A percentile compares a stretch with the other conserved stretches of the same genome.
Evolutionary conservation across 306 rosid species (phyloP).

Genomic region (Prunus salicina): DNA sequence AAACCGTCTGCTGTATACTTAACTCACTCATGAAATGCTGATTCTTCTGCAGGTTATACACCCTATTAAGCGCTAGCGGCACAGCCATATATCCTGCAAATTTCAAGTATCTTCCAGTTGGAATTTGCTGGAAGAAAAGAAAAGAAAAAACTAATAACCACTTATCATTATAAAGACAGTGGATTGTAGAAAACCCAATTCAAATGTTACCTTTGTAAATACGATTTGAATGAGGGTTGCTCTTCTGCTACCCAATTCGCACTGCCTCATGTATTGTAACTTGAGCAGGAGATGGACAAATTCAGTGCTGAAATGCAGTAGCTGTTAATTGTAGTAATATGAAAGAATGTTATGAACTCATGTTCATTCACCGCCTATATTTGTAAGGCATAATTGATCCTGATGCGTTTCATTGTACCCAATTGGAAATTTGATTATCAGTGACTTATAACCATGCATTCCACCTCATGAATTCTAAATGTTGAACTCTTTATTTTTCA

Average conservation of each 20-base stretch:
- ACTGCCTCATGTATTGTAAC: not conserved
- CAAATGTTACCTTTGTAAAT: not conserved
- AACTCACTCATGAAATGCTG: not conserved
- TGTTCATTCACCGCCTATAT: not conserved
- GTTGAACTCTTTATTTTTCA: no score
- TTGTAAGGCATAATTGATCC: not conserved
- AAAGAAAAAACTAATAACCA: not conserved
- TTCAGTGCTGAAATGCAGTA: not conserved
- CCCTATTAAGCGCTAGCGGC: not conserved
- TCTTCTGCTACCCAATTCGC: not conserved
- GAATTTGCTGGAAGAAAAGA: not conserved
- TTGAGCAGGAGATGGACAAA: not conserved
- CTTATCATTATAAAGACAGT: not conserved
- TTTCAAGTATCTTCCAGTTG: not conserved
- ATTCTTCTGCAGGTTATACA: not conserved
- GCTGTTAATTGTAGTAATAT: not conserved
- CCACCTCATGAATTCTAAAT: not conserved
- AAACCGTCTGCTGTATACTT: not conserved
- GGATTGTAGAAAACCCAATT: not conserved
- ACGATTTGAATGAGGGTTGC: not conserved
- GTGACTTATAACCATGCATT: not conserved
- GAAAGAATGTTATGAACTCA: not conserved
- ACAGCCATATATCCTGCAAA: not conserved
- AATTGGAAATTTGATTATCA: not conserved
- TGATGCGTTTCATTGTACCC: not conserved